Conservation (phyloP, 2,329 filamentous ascomycete species). For the Penicillium sp. region DNA sequence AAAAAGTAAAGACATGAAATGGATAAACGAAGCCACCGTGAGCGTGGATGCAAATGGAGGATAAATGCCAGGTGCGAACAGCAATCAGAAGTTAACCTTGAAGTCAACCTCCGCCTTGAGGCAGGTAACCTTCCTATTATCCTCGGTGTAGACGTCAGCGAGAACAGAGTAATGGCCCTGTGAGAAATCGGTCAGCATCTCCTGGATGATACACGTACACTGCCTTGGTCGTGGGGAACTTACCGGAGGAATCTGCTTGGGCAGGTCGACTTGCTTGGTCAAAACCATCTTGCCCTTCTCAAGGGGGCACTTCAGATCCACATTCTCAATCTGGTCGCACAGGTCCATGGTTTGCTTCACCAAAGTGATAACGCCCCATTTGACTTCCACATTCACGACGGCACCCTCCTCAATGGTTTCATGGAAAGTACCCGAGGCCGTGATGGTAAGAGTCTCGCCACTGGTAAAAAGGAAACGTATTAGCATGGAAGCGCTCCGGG, state of each 20-base stretch:
- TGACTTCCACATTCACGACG: constrained; percentile 80
- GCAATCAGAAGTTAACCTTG: constrained; percentile 17
- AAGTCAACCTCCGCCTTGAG: constrained; percentile 64
- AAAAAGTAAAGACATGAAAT: background rate
- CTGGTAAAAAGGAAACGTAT: constrained; percentile 50
- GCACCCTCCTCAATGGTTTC: constrained; percentile 75
- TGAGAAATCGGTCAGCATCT: constrained; percentile 11
- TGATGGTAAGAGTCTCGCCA: constrained; percentile 75
- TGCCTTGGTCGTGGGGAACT: constrained; percentile 42
- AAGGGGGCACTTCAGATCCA: constrained; percentile 86
- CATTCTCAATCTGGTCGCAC: constrained; percentile 85
- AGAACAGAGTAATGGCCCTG: constrained; percentile 88
- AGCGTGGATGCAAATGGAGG: constrained; percentile 20
- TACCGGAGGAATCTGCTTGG: constrained; percentile 85
- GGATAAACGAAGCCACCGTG: constrained; percentile 12
- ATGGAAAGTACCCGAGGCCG: constrained; percentile 73
- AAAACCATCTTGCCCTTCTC: constrained; percentile 74
- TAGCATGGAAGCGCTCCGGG: constrained; percentile 8
- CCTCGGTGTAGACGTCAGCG: constrained; percentile 78
- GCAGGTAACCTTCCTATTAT: constrained; percentile 79
- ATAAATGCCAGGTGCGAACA: background rate
- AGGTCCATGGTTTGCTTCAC: constrained; percentile 79
- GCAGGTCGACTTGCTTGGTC: constrained; percentile 80
- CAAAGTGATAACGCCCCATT: constrained; percentile 90
- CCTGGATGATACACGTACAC: background rate